Conservation (phyloP, 495 filamentous ascomycete species). For the Halenospora varia region DNA sequence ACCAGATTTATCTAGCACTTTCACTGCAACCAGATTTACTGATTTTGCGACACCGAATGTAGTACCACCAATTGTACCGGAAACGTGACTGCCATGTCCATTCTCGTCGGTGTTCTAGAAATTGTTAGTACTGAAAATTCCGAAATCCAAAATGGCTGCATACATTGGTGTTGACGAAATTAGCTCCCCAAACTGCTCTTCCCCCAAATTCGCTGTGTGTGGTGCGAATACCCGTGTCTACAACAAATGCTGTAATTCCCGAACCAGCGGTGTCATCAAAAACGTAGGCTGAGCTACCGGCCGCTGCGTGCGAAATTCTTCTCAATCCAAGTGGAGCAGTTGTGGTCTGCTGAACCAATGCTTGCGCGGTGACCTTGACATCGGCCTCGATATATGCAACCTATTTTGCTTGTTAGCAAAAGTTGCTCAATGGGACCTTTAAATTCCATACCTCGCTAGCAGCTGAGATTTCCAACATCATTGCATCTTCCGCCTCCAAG, state of each 20-base stretch:
- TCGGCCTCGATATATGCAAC: constrained; percentile 33
- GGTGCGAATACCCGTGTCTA: constrained; percentile 52
- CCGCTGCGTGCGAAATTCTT: constrained; percentile 48
- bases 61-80: constrained; percentile 54
- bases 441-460: too few species aligned
- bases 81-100: constrained; percentile 64
- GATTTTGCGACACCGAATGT: constrained; percentile 64
- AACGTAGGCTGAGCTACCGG: constrained; percentile 44
- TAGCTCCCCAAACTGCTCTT: too few species aligned
- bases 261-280: constrained; percentile 52
- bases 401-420: too few species aligned
- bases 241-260: constrained; percentile 51
- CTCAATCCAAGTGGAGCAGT: constrained; percentile 54
- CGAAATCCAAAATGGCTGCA: too few species aligned
- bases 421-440: too few species aligned
- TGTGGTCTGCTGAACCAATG: constrained; percentile 42
- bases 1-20: constrained; percentile 54
- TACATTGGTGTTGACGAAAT: too few species aligned
- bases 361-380: constrained; percentile 29
- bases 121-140: too few species aligned
- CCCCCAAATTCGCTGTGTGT: constrained; percentile 42
- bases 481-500: constrained; percentile 35
- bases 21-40: constrained; percentile 55
- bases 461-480: constrained; percentile 32
- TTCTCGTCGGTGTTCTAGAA: constrained; percentile 46